These are phyloP conservation scores for Dichotomocladium elegans DNA, from an alignment of 371 early-diverging fungal genomes.

Conservation along the genomic window DNA sequence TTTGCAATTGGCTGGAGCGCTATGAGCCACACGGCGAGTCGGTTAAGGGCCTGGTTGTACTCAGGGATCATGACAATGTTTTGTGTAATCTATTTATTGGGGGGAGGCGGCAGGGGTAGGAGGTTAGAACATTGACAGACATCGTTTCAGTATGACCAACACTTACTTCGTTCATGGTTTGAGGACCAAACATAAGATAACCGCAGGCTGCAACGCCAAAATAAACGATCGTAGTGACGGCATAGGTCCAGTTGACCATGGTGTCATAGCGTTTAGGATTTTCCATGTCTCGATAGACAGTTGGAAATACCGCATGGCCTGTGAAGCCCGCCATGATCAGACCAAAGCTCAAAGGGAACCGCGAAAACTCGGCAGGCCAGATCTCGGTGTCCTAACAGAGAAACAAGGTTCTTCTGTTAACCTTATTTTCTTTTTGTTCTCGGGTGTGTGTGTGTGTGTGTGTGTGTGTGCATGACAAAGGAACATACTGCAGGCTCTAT, in stretches of 20 bases:
- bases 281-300: conserved; percentile 47
- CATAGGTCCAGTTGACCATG: conserved; percentile 46
- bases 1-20: conserved; percentile 72
- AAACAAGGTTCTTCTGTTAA: neutral
- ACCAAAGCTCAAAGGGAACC: conserved; percentile 34
- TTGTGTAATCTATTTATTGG: conserved; percentile 65
- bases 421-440: too few relatives aligned
- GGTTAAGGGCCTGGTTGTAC: conserved; percentile 52
- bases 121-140: neutral
- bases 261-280: conserved; percentile 31
- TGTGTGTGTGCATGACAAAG: neutral
- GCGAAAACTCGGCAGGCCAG: conserved; percentile 29
- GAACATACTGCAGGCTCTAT: conserved; percentile 45
- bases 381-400: conserved; percentile 33
- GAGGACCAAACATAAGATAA: conserved; percentile 76
- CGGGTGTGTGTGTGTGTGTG: too few relatives aligned
- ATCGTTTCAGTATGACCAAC: conserved; percentile 22
- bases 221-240: conserved; percentile 28
- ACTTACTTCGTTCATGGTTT: conserved; percentile 56
- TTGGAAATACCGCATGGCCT: conserved; percentile 47
- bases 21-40: conserved; percentile 56
- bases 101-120: neutral
- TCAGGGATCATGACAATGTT: conserved; percentile 58
- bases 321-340: conserved; percentile 48
- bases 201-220: conserved; percentile 49